A percentile compares a stretch with the other conserved stretches of the same genome.
These are phyloP conservation scores for Pezizomycotina sp. DNA, from an alignment of 2,329 filamentous ascomycete genomes.

Conservation along the genomic window DNA sequence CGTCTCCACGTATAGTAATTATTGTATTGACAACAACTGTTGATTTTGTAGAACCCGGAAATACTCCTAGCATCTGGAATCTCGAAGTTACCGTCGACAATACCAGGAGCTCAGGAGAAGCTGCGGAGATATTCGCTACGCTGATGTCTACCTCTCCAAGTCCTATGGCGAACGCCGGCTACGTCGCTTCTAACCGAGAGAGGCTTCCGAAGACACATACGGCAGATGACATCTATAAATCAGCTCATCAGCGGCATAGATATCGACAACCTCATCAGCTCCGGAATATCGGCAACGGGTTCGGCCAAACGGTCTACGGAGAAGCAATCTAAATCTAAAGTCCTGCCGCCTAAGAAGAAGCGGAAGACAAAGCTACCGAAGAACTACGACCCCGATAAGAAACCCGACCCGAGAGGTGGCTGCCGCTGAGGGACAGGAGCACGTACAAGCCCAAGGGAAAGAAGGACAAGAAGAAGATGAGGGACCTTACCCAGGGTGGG, in stretches of 20 bases:
- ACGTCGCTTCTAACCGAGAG: conserved; percentile 61
- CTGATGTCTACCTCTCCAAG: conserved; percentile 49
- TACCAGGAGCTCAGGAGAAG: conserved; percentile 48
- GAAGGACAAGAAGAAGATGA: conserved; percentile 72
- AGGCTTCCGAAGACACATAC: conserved; percentile 38
- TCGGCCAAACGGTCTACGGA: conserved; percentile 36
- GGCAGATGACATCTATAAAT: conserved; percentile 42
- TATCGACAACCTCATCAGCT: conserved; percentile 44
- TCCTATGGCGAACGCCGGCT: conserved; percentile 56
- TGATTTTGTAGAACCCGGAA: conserved; percentile 31
- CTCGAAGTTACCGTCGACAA: conserved; percentile 60
- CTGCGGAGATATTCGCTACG: conserved; percentile 61
- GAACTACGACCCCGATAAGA: conserved; percentile 59
- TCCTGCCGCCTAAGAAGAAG: conserved; percentile 39
- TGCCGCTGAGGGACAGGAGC: conserved; percentile 76
- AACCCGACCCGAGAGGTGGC: conserved; percentile 83
- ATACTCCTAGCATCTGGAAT: conserved; percentile 70
- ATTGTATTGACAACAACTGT: conserved; percentile 2
- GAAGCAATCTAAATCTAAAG: conserved; percentile 30
- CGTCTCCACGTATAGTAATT: neutral
- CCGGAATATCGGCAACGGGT: conserved; percentile 43
- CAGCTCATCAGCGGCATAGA: conserved; percentile 46
- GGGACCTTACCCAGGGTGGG: conserved; percentile 71
- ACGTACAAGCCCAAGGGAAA: conserved; percentile 80
- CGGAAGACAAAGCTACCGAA: conserved; percentile 45